Evolutionary conservation across 371 early-diverging fungal genomes (phyloP), one percentile per base, ranked within the genome.

Genomic region (Saksenaea vasiformis): DNA sequence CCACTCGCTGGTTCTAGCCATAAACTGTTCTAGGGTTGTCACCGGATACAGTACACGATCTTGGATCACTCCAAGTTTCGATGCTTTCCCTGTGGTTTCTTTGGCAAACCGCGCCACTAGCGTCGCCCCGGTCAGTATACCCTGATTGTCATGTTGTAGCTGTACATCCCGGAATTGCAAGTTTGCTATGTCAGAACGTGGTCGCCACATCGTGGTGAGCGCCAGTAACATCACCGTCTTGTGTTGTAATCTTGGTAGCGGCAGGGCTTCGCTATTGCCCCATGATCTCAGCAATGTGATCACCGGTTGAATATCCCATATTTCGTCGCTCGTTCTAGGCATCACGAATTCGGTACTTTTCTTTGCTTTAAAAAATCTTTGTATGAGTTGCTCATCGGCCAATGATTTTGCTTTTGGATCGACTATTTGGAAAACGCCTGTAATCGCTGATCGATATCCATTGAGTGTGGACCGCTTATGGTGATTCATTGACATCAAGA

Each of bases 171-270:
- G 11, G 28, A 34, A 57, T 57, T 69, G 70, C 13, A 70, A 4
- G 17, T 57, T 34, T 0, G 61, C 62, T 1, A 73, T 28, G 51
- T 69, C 70, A 1, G 64, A 63, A 0, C 70, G 31, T 26, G 67
- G 65, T 2, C 68, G 15, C 59, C 69, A 66, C 65, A 73, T 67
- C 0, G 68, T 65, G 5, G 54, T 35, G 1, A 72, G 38, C 1
- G 61, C 34, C 19, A 64, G 37, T n/a, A 72, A 26, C 0, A 61
- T 7, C 11, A 72, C 36, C 0, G 51, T 34, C 27, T 66, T 72
- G 19, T 58, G 51, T 67, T 72, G 73, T 10, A 72, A 38, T 11
- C 53, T n/a, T 5, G 57, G 4, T 26, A 65, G 36, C 2, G 39
- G 14, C 31, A 58, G 39, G 8, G 14, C 5, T 17, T 41, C 14